These are phyloP conservation scores for Lolium rigidum DNA, from an alignment of 176 grass and related monocot species.

Conservation along the genomic window DNA sequence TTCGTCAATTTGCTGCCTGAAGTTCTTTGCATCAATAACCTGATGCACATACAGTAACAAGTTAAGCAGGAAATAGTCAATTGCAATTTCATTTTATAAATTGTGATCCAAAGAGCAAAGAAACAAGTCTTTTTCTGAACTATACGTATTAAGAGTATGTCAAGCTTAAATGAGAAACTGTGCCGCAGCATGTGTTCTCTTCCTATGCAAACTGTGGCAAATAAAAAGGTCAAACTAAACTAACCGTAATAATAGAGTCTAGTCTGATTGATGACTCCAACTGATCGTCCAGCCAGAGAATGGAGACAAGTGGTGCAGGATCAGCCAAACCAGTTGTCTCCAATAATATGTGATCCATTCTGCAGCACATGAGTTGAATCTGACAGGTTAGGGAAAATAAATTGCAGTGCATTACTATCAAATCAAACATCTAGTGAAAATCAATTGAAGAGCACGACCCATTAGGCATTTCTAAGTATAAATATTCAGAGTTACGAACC, in stretches of 20 bases:
- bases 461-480: background rate
- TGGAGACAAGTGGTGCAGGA: constrained; percentile 86
- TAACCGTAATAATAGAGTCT: constrained; percentile 95
- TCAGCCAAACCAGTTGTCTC: constrained; percentile 96
- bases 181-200: constrained; percentile 24
- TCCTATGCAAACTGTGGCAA: constrained; percentile 3
- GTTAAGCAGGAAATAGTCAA: constrained; percentile 5
- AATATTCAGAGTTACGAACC: background rate
- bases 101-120: background rate
- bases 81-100: background rate
- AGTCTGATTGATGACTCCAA: constrained; percentile 83
- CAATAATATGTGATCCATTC: constrained; percentile 98
- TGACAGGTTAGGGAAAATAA: constrained; percentile 39
- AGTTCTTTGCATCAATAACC: constrained; percentile 95
- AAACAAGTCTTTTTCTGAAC: constrained; percentile 14
- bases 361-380: constrained; percentile 48
- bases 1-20: constrained; percentile 87
- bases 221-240: constrained; percentile 52
- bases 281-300: constrained; percentile 98
- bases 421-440: constrained; percentile 20
- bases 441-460: constrained; percentile 4
- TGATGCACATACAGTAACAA: constrained; percentile 40
- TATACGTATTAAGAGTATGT: constrained; percentile 18
- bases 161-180: constrained; percentile 1
- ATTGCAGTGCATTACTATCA: constrained; percentile 15